These are phyloP conservation scores for Diddensiella caesifluorescens DNA, from an alignment of 805 yeast species.

Conservation along the genomic window DNA sequence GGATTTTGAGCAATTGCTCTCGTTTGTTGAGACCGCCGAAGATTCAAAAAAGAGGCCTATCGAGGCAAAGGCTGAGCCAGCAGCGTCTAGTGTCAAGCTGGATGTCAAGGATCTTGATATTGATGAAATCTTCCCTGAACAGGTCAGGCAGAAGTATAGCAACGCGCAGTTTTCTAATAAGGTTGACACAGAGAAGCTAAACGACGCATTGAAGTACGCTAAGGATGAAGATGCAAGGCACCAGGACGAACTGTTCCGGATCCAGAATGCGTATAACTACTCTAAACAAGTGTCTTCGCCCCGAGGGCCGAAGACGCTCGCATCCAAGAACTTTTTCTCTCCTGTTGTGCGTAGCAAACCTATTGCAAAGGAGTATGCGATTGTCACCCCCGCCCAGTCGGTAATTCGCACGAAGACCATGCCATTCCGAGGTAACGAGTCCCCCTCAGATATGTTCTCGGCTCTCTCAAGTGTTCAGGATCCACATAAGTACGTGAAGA, in stretches of 20 bases:
- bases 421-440: slow-evolving; percentile 16
- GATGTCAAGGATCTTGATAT: slow-evolving; percentile 8
- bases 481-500: slow-evolving; percentile 22
- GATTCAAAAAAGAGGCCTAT: neutral
- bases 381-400: slow-evolving; percentile 22
- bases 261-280: slow-evolving; percentile 50
- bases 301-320: slow-evolving; percentile 37
- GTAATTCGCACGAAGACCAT: slow-evolving; percentile 17
- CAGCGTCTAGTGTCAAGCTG: neutral
- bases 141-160: slow-evolving; percentile 9
- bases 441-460: slow-evolving; percentile 23
- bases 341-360: slow-evolving; percentile 21
- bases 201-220: slow-evolving; percentile 41
- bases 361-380: slow-evolving; percentile 18
- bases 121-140: slow-evolving; percentile 14
- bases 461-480: slow-evolving; percentile 19
- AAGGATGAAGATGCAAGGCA: slow-evolving; percentile 37
- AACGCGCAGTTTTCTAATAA: neutral
- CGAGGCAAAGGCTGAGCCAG: neutral
- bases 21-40: slow-evolving; percentile 7
- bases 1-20: slow-evolving; percentile 7
- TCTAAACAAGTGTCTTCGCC: slow-evolving; percentile 33
- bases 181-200: slow-evolving; percentile 29
- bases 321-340: slow-evolving; percentile 38
- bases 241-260: slow-evolving; percentile 44